phyloP scores from a whole-genome alignment of 1,284 basidiomycete genomes.

The Inonotus obliquus region DNA sequence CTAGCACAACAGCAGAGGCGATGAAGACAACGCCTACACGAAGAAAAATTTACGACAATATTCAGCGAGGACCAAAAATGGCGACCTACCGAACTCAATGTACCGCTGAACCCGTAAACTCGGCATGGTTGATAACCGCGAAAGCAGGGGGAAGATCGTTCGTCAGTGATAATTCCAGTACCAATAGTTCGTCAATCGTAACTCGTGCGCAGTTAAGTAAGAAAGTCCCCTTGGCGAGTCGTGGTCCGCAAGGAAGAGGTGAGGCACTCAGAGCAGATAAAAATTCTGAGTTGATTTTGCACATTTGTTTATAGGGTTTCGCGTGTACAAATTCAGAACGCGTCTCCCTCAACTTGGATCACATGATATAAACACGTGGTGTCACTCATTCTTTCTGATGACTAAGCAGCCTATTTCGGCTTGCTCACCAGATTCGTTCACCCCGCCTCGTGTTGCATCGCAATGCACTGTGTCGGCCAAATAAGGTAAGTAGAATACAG shows the following conservation, averaged over 20 bases:
- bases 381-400: not conserved
- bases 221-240: too few species aligned
- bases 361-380: not conserved
- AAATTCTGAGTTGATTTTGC: not conserved
- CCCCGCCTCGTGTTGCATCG: conserved; percentile 1
- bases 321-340: not conserved
- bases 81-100: not conserved
- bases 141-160: too few species aligned
- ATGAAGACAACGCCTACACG: conserved; percentile 50
- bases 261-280: not conserved
- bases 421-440: not conserved
- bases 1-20: conserved; percentile 61
- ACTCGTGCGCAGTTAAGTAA: too few species aligned
- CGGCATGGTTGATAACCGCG: conserved; percentile 1
- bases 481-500: not conserved
- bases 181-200: too few species aligned
- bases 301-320: not conserved
- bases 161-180: not conserved
- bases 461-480: not conserved
- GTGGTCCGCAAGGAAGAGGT: conserved; percentile 1
- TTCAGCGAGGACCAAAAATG: not conserved
- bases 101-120: conserved; percentile 4
- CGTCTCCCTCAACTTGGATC: not conserved
- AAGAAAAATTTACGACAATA: not conserved
- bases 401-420: not conserved